These are phyloP conservation scores for Fusarium papillatum DNA, from an alignment of 2,329 filamentous ascomycete species.

Conservation along the genomic window DNA sequence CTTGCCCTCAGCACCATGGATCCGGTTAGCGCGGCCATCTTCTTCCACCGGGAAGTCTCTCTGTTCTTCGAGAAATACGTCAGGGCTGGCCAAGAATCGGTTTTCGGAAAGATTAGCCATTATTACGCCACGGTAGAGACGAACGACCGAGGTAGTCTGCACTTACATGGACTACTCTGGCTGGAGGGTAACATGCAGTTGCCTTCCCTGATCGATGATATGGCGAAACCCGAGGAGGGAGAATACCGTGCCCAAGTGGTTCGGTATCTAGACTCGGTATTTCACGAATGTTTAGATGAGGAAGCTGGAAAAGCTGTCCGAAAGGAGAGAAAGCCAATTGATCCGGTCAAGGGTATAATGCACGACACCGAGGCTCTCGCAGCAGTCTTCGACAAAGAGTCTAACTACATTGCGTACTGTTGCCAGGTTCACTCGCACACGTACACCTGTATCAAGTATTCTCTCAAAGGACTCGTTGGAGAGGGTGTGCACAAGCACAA, in stretches of 20 bases:
- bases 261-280: background rate
- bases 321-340: background rate
- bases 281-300: background rate
- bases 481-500: background rate
- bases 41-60: slow-evolving; percentile 13
- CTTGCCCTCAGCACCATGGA: slow-evolving; percentile 5
- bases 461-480: background rate
- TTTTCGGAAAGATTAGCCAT: slow-evolving; percentile 2
- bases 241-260: background rate
- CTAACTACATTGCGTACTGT: background rate
- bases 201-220: background rate
- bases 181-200: background rate
- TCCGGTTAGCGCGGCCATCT: slow-evolving; percentile 18
- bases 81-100: background rate
- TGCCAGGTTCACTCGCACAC: background rate
- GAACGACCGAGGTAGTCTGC: background rate
- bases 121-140: slow-evolving; percentile 3
- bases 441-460: background rate
- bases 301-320: background rate
- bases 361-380: background rate
- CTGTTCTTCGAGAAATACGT: slow-evolving; percentile 16
- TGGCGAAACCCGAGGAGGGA: background rate
- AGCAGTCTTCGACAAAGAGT: background rate
- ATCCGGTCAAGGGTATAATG: background rate
- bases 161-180: background rate